These are phyloP conservation scores for Salix udensis DNA, from an alignment of 345 rosid species.

Conservation along the genomic window DNA sequence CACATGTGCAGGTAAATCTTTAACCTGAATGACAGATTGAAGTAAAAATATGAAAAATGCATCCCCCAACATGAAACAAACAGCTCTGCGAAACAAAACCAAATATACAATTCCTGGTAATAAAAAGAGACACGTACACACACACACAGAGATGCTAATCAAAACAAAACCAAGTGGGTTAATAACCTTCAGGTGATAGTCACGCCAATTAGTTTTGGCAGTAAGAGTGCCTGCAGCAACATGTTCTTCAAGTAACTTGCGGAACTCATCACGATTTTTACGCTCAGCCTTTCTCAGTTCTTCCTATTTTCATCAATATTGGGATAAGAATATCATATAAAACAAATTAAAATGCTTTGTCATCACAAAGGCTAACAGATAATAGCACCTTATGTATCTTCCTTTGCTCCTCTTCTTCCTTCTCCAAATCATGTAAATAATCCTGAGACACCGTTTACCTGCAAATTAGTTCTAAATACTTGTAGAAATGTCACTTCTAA, in stretches of 20 bases:
- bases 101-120: constrained; percentile 2
- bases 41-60: constrained; percentile 2
- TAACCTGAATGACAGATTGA: constrained; percentile 48
- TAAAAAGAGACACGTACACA: background rate
- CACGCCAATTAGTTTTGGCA: constrained; percentile 84
- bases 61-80: constrained; percentile 11
- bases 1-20: constrained; percentile 61
- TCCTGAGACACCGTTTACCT: constrained; percentile 47
- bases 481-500: background rate
- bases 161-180: background rate
- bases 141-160: background rate
- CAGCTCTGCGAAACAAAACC: constrained; percentile 1
- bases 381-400: constrained; percentile 76
- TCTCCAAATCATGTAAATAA: constrained; percentile 69
- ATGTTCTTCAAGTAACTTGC: constrained; percentile 80
- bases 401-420: constrained; percentile 91
- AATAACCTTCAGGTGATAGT: constrained; percentile 65
- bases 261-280: constrained; percentile 94
- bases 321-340: constrained; percentile 6
- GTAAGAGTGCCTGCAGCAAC: constrained; percentile 65
- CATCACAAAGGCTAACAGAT: constrained; percentile 3
- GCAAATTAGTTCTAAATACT: constrained; percentile 25
- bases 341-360: background rate
- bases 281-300: constrained; percentile 83
- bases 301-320: constrained; percentile 53